Conservation (phyloP, 257 asterid genomes). For the Avicennia marina region DNA sequence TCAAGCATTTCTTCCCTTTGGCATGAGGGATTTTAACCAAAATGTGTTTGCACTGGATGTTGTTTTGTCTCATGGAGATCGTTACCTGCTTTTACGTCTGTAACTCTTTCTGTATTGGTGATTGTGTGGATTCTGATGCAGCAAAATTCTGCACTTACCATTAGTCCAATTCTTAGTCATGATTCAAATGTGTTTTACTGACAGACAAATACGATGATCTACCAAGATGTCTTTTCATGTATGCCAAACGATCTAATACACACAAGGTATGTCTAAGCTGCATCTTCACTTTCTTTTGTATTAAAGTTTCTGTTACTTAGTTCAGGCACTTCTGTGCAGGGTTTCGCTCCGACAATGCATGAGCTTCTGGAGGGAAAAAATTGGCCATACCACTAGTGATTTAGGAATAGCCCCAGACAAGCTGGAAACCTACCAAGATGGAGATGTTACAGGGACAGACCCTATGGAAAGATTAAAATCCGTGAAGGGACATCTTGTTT, state of each 20-base stretch:
- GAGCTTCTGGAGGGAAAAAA: slow-evolving; percentile 67
- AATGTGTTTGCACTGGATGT: no score
- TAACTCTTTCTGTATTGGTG: no score
- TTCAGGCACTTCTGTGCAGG: slow-evolving; percentile 32
- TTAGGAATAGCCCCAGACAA: slow-evolving; percentile 77
- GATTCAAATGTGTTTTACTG: slow-evolving; percentile 17
- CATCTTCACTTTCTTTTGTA: slow-evolving; percentile 10
- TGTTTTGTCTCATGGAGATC: no score
- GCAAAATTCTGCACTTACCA: no score
- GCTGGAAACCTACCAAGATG: slow-evolving; percentile 64
- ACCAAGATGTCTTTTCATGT: slow-evolving; percentile 91
- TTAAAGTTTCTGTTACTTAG: slow-evolving; percentile 7
- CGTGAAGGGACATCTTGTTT: slow-evolving; percentile 87
- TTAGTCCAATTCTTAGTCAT: not conserved
- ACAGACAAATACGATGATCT: slow-evolving; percentile 83
- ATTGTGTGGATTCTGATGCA: not conserved
- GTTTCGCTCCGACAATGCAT: slow-evolving; percentile 82
- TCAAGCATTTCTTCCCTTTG: slow-evolving; percentile 4
- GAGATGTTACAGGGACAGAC: slow-evolving; percentile 57
- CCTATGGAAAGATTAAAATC: slow-evolving; percentile 79
- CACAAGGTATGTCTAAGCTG: slow-evolving; percentile 53
- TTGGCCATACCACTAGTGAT: slow-evolving; percentile 76
- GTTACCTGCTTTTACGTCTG: no score
- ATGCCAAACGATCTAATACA: slow-evolving; percentile 89
- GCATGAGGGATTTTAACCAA: no score